Conservation (phyloP, 2,329 filamentous ascomycete genomes). For the Claviceps spartinae region DNA sequence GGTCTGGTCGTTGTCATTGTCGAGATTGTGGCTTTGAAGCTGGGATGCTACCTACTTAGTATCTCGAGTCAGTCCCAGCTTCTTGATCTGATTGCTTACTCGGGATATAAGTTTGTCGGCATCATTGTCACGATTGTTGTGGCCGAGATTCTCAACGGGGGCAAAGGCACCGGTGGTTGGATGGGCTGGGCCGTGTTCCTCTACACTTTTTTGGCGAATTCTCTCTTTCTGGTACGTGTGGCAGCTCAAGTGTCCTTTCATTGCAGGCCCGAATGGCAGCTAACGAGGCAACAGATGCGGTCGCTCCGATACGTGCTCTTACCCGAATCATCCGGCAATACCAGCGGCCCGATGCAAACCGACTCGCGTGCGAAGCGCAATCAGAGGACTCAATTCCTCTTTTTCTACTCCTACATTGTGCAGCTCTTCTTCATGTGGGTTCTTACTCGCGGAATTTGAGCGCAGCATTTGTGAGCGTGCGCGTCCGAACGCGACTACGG, state of each 20-base stretch:
- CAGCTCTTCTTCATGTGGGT: constrained; percentile 93
- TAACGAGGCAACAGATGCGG: constrained; percentile 48
- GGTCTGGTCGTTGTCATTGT: constrained; percentile 72
- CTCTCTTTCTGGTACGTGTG: constrained; percentile 71
- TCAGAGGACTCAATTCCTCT: constrained; percentile 80
- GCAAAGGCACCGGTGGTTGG: constrained; percentile 76
- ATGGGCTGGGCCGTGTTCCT: constrained; percentile 77
- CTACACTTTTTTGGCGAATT: constrained; percentile 89
- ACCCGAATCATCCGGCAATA: constrained; percentile 61
- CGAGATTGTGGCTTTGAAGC: constrained; percentile 80
- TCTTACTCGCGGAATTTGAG: constrained; percentile 31
- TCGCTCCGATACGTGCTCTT: constrained; percentile 92
- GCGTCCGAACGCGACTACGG: neutral
- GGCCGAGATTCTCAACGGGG: constrained; percentile 63
- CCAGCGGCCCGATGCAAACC: constrained; percentile 49
- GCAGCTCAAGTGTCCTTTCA: neutral
- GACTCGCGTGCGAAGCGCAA: constrained; percentile 77
- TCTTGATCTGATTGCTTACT: constrained; percentile 88
- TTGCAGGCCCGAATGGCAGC: neutral
- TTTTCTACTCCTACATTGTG: constrained; percentile 86
- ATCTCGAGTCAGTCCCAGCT: constrained; percentile 92
- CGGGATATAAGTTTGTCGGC: constrained; percentile 96
- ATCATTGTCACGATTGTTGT: constrained; percentile 80
- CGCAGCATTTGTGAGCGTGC: neutral
- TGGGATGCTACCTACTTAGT: constrained; percentile 84